Conservation (phyloP, 768 basidiomycete species). For the Crucibulum laeve region DNA sequence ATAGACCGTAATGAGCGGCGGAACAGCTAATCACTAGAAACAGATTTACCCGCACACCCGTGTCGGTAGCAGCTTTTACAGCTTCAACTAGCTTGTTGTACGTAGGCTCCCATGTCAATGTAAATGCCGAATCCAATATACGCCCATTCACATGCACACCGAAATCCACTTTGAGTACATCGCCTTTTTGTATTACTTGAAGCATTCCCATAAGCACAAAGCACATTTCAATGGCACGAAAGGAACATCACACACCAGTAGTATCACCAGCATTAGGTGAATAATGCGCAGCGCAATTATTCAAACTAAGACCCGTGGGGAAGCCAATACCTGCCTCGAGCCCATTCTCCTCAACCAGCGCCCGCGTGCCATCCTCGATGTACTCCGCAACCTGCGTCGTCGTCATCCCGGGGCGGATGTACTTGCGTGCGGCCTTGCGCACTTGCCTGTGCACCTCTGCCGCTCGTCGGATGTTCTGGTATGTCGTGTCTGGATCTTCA, state of each 20-base stretch:
- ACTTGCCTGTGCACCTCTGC: constrained; percentile 97
- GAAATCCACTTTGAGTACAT: constrained; percentile 95
- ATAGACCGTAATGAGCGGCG: constrained; percentile 2
- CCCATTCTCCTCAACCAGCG: constrained; percentile 89
- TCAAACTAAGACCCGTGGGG: constrained; percentile 91
- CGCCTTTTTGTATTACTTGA: constrained; percentile 73
- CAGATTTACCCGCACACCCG: constrained; percentile 69
- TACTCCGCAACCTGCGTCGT: constrained; percentile 92
- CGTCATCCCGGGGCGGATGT: constrained; percentile 88
- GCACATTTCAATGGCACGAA: constrained; percentile 3
- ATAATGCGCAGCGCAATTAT: constrained; percentile 95
- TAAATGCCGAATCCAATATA: constrained; percentile 95
- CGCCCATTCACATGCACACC: constrained; percentile 97
- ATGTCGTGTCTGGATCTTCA: constrained; percentile 81
- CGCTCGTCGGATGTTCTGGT: constrained; percentile 84
- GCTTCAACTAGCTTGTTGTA: constrained; percentile 89
- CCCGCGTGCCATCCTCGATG: constrained; percentile 89
- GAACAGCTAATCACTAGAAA: not conserved
- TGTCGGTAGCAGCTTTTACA: constrained; percentile 91
- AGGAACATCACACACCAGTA: constrained; percentile 43
- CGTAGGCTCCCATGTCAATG: constrained; percentile 81
- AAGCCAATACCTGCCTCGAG: constrained; percentile 88
- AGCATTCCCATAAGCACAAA: constrained; percentile 1
- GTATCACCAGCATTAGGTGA: constrained; percentile 93
- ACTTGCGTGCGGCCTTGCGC: constrained; percentile 72